Conservation (phyloP, 306 rosid genomes). For the Prunus fruticosa region DNA sequence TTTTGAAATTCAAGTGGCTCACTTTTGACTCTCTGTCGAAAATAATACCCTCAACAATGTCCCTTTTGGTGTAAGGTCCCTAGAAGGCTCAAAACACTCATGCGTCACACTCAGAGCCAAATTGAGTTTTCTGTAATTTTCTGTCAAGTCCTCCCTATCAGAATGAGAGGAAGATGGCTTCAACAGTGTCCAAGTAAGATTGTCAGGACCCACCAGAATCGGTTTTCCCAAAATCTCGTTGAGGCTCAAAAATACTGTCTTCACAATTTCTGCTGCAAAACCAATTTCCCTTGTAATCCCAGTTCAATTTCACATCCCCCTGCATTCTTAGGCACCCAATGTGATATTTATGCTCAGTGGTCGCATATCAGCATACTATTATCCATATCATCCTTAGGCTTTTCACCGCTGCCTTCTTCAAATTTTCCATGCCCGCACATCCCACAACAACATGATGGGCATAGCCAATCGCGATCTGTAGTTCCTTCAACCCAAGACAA, state of each 20-base stretch:
- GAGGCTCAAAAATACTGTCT: constrained; percentile 30
- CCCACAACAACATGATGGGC: constrained; percentile 61
- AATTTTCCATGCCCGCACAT: constrained; percentile 29
- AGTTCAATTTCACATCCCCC: neutral
- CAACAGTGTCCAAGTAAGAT: constrained; percentile 56
- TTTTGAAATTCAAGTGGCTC: constrained; percentile 39
- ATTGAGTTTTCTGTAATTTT: constrained; percentile 35
- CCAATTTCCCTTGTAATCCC: constrained; percentile 19
- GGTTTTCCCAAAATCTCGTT: constrained; percentile 42
- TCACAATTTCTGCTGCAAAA: constrained; percentile 51
- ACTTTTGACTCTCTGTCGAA: constrained; percentile 42
- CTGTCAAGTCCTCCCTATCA: constrained; percentile 8
- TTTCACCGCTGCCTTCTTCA: constrained; percentile 1
- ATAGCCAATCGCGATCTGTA: constrained; percentile 63
- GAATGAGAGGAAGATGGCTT: constrained; percentile 9
- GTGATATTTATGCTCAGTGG: constrained; percentile 48
- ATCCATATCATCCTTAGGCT: neutral
- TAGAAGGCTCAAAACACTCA: constrained; percentile 48
- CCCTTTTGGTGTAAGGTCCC: constrained; percentile 27
- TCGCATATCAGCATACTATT: constrained; percentile 25
- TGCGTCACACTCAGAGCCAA: constrained; percentile 46
- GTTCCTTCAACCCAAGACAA: constrained; percentile 39
- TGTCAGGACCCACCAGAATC: constrained; percentile 24
- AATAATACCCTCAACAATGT: constrained; percentile 38
- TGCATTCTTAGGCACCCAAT: constrained; percentile 33